Percentiles rank a stretch among this genome's conserved stretches.
phyloP scores from a whole-genome alignment of 2,329 filamentous ascomycete species.

The Colletotrichum caudatum region DNA sequence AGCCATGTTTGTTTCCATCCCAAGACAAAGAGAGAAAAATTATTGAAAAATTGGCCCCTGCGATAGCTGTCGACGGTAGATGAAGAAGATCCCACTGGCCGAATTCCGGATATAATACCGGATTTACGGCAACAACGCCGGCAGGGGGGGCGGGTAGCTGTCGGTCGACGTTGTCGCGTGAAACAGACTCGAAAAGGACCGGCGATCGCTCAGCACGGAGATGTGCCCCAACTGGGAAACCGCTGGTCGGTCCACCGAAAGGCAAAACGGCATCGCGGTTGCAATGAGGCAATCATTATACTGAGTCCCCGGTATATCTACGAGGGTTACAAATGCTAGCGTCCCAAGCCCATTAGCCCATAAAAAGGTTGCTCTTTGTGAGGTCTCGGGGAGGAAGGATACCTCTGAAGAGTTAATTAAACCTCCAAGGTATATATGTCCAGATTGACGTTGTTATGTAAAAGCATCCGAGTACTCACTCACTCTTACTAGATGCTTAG shows the following conservation, averaged over 20 bases:
- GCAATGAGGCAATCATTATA: slow-evolving; percentile 2
- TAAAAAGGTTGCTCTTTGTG: no score
- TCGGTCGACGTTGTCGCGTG: slow-evolving; percentile 32
- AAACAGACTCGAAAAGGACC: slow-evolving; percentile 31
- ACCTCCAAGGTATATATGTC: no score
- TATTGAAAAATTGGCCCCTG: slow-evolving; percentile 5
- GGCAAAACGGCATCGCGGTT: slow-evolving; percentile 29
- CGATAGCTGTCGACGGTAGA: slow-evolving; percentile 15
- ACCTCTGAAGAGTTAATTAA: no score
- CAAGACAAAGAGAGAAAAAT: no score
- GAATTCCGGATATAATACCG: background rate
- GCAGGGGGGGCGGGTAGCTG: background rate
- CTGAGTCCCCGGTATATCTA: background rate
- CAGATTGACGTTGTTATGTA: no score
- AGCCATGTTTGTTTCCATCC: background rate
- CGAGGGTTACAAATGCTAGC: no score
- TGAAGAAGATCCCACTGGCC: slow-evolving; percentile 19
- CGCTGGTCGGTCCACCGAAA: slow-evolving; percentile 32
- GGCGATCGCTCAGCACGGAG: slow-evolving; percentile 32
- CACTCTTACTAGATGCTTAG: background rate
- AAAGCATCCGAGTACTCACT: no score
- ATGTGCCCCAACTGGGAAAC: slow-evolving; percentile 33
- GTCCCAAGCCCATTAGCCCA: no score
- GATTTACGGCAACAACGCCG: slow-evolving; percentile 21
- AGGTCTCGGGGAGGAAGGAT: no score